Evolutionary conservation across 805 yeast species (phyloP), one percentile per base, ranked within the genome.

Genomic region (Spathaspora passalidarum): DNA sequence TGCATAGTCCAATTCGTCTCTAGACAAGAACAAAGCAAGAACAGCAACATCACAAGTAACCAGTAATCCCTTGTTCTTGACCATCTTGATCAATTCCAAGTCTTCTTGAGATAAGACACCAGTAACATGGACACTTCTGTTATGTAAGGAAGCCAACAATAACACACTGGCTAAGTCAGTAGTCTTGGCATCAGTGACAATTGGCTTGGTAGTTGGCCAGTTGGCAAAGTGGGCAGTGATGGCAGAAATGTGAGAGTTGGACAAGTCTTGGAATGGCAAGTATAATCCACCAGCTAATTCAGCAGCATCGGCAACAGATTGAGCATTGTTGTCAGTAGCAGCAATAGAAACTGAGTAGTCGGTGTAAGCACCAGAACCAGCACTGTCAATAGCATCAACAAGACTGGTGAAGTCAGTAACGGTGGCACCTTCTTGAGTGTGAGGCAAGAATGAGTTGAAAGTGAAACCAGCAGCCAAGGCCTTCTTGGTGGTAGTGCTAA

Each of bases 111-210:
- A 76, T 36, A 87, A 81, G 43, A 92, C 94, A 54, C 87, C 90
- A 46, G 96, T 88, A 56, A 92, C 83, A 67, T 92, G 98, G 53
- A 92, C 85, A 35, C 89, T 74, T 60, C 96, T 80, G 69, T 73
- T 79, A 75, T 88, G 90, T 62, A 92, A 78, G 21, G 96, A 86
- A 38, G 97, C 96, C 68, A 92, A 75, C 59, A 92, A 78, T 63
- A 92, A 73, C 38, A 91, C 85, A 2, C 96, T 87, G n/a, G 98
- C 98, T 60, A 92, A 75, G 59, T 89, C 92, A 34, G 97, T 87
- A 20, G 92, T 84, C 63, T 81, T 83, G 42, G 98, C 97, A 68
- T 92, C 97, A 36, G 97, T 89, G 52, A 91, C 78, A 49, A 92
- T 85, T 49, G 94, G 92, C 72, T 89, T 90, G 57, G 68, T 68